Base-by-base conservation (phyloP, 2,329 filamentous ascomycete genomes). In the Orbilia javanica region DNA sequence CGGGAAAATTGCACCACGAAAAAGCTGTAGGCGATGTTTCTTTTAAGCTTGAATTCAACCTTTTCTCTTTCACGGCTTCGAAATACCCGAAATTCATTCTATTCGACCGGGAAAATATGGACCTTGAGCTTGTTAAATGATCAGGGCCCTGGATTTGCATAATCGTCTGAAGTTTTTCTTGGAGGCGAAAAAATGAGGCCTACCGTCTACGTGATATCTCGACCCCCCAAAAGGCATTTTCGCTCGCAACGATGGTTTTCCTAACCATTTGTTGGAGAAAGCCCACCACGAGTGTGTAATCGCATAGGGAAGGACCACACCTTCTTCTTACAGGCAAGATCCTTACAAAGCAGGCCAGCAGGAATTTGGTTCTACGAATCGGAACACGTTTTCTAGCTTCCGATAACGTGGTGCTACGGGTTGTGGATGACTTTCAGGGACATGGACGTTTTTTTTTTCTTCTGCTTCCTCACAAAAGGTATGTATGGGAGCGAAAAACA, bases 331-430 rank as follows among this genome's bases (percentile, higher is more conserved):
- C 62, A 74, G 64, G 64, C 72, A 68, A 69, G 66, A 67, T 71
- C 73, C 73, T 53, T 62, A 77, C 65, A 69, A 46, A 64, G 44
- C 42, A 76, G 64, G 64, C 53, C 64, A 50, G 60, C 48, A 31
- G 29, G 69, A 66, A 65, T 71, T 66, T 66, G 66, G 73, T 77
- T 77, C 73, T 77, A 42, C 73, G 73, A 77, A 77, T 77, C 73
- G 73, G 73, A 77, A 77, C 73, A 42, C 66, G 65, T 60, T 70
- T 65, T 77, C 57, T 10, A 71, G 73, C 66, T 68, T 77, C 73
- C 73, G 73, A 71, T 70, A 77, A 77, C 73, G 73, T 77, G 73
- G 73, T 77, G 73, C 60, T 64, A 76, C 57, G 65, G 72, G 48
- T 70, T 70, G 66, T 57, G 72, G 72, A 57, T 74, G 64, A 76